These are phyloP conservation scores for Lactifluus echinatus DNA, from an alignment of 768 basidiomycete species.

Conservation along the genomic window DNA sequence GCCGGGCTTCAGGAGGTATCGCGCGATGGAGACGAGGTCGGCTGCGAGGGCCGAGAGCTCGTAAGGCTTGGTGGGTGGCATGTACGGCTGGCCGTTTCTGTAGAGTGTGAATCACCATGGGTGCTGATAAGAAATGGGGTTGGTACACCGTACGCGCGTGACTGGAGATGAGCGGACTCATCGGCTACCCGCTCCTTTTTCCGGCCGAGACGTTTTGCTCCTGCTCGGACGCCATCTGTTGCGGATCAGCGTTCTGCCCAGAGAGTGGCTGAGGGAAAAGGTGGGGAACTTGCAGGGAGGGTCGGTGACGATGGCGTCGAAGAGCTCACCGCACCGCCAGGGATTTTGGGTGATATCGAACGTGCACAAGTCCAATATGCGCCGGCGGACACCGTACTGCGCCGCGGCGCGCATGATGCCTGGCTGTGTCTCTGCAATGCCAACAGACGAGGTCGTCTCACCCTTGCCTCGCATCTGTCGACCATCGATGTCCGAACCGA, in stretches of 20 bases:
- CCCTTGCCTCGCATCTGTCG: slow-evolving; percentile 95
- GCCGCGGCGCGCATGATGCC: slow-evolving; percentile 74
- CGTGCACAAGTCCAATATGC: slow-evolving; percentile 77
- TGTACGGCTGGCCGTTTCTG: slow-evolving; percentile 60
- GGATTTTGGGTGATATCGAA: slow-evolving; percentile 92
- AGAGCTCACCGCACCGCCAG: slow-evolving; percentile 79
- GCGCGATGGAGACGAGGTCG: slow-evolving; percentile 74
- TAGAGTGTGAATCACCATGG: neutral
- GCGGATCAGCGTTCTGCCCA: neutral
- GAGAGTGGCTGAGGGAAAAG: neutral
- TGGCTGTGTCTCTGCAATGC: slow-evolving; percentile 34
- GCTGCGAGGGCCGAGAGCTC: slow-evolving; percentile 75
- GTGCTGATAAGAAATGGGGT: neutral
- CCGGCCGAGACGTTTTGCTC: slow-evolving; percentile 72
- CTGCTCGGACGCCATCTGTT: slow-evolving; percentile 84
- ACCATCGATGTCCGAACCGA: slow-evolving; percentile 95
- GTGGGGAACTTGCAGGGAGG: slow-evolving; percentile 66
- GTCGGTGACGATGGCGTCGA: slow-evolving; percentile 93
- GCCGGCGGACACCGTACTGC: slow-evolving; percentile 70
- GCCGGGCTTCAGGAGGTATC: slow-evolving; percentile 74
- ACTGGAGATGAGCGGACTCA: slow-evolving; percentile 4
- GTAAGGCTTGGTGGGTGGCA: slow-evolving; percentile 88
- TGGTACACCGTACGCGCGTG: slow-evolving; percentile 35
- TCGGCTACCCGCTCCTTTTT: slow-evolving; percentile 40
- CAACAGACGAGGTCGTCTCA: slow-evolving; percentile 23